Evolutionary conservation across 83 land plant genomes (phyloP).

Genomic region (Larix sibirica): DNA sequence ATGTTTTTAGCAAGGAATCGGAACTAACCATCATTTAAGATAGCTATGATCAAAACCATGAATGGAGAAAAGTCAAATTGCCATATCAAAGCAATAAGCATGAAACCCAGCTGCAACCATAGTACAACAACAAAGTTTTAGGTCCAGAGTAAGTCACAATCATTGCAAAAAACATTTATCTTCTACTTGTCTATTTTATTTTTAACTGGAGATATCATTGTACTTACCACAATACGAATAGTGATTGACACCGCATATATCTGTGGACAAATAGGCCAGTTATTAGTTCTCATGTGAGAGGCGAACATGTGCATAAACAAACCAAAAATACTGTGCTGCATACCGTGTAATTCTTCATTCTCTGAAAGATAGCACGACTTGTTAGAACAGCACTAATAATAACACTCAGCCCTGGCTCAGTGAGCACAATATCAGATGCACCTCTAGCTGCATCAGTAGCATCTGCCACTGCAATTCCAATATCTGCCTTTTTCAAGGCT

Average conservation of each 20-base stretch:
- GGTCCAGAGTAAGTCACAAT: not conserved
- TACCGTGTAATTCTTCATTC: conserved; percentile 68
- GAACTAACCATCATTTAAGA: conserved; percentile 37
- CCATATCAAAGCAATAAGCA: conserved; percentile 42
- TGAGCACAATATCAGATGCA: conserved; percentile 62
- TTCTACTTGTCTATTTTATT: not conserved
- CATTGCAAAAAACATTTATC: not conserved
- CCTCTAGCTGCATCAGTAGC: conserved; percentile 61
- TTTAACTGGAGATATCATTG: not conserved
- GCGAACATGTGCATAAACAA: conserved; percentile 1
- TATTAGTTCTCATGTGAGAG: not conserved
- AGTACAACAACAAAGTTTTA: not conserved
- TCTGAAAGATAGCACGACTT: conserved; percentile 56
- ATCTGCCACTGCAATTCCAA: conserved; percentile 65
- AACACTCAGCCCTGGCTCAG: conserved; percentile 63
- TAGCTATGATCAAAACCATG: conserved; percentile 56
- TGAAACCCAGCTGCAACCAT: conserved; percentile 31
- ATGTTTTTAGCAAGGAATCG: not conserved
- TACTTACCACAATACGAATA: conserved; percentile 44
- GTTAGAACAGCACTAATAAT: conserved; percentile 60
- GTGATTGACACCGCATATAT: conserved; percentile 55
- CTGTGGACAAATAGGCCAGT: conserved; percentile 15
- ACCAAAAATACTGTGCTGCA: not conserved
- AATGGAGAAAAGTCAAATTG: conserved; percentile 41
- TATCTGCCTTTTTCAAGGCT: conserved; percentile 63